Evolutionary conservation across 2,329 filamentous ascomycete genomes (phyloP).

Genomic region (Colletotrichum lindemuthianum): DNA sequence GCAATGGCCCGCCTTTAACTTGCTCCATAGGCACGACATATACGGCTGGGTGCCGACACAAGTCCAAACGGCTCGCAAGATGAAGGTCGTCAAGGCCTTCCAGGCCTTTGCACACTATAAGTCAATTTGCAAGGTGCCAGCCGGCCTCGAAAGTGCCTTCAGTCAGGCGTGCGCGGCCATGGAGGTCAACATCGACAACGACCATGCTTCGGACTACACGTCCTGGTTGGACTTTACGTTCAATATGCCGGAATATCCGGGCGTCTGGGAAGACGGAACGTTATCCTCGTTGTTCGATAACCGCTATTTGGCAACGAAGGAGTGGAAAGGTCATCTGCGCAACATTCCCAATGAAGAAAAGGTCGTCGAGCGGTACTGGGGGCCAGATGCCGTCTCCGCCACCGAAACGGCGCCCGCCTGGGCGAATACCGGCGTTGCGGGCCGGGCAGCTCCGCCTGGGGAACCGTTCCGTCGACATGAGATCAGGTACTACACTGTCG

Average conservation of each 20-base stretch:
- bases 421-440: background rate
- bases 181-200: background rate
- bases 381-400: background rate
- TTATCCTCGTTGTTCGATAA: background rate
- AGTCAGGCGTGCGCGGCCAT: background rate
- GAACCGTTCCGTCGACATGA: background rate
- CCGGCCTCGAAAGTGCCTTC: constrained; percentile 3
- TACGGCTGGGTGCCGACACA: too few relatives aligned
- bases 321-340: background rate
- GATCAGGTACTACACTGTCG: constrained; percentile 13
- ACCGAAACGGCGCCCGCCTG: background rate
- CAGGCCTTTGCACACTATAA: too few relatives aligned
- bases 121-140: background rate
- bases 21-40: too few relatives aligned
- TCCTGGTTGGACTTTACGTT: constrained; percentile 27
- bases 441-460: background rate
- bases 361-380: background rate
- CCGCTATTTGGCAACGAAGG: background rate
- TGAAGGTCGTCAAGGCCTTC: too few relatives aligned
- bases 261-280: background rate
- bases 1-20: too few relatives aligned
- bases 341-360: background rate
- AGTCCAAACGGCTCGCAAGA: too few relatives aligned
- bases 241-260: constrained; percentile 18
- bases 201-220: background rate